Percentiles rank a stretch among this genome's conserved stretches.
Conservation (phyloP, 495 filamentous ascomycete species). For the Penicillium longicatenatum region DNA sequence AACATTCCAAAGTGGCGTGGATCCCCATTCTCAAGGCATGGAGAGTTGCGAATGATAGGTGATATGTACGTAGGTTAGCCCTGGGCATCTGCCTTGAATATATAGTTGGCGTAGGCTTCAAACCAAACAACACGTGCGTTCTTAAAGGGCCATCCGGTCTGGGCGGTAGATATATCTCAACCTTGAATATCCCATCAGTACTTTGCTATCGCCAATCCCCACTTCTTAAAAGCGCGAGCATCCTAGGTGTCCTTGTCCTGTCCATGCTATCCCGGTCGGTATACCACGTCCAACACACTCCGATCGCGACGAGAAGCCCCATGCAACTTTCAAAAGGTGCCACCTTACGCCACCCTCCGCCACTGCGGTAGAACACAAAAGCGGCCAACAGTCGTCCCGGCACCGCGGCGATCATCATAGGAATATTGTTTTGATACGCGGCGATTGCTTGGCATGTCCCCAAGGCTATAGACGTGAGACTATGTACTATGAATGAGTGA, state of each 20-base stretch:
- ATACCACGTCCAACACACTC: constrained; percentile 24
- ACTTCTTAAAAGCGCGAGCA: no score
- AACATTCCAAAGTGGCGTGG: no score
- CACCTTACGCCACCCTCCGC: constrained; percentile 22
- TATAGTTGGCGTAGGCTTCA: no score
- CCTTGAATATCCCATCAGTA: no score
- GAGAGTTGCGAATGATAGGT: no score
- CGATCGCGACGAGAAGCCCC: constrained; percentile 20
- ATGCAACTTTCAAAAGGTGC: constrained; percentile 30
- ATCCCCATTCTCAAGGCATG: no score
- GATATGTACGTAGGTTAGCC: no score
- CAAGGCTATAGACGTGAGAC: constrained; percentile 25
- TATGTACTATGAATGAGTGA: constrained; percentile 3
- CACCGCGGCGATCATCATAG: constrained; percentile 24
- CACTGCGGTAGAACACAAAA: constrained; percentile 20
- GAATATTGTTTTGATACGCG: constrained; percentile 28
- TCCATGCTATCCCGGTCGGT: not conserved
- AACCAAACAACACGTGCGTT: not conserved
- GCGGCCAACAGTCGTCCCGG: constrained; percentile 26
- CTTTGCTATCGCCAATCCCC: no score
- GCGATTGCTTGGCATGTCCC: constrained; percentile 26
- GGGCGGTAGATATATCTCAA: not conserved
- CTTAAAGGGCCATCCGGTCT: no score
- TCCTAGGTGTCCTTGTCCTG: constrained; percentile 5
- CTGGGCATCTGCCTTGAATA: no score